Evolutionary conservation across 2,329 filamentous ascomycete species (phyloP), one percentile per base, ranked within the genome.

Genomic region (Pseudogymnoascus sp.): DNA sequence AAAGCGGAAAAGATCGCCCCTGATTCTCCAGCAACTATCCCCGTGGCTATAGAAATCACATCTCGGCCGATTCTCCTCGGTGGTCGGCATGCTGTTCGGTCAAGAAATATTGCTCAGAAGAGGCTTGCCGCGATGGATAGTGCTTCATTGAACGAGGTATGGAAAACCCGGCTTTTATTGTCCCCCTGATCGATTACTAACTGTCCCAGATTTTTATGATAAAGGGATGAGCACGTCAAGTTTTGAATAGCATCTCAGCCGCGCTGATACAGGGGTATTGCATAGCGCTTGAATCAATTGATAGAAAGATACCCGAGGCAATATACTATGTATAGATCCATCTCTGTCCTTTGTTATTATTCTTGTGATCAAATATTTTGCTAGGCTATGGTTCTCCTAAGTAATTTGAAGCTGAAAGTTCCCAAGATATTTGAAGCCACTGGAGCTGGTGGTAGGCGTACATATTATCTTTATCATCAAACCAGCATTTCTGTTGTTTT

Each of bases 81-180:
- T 73, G 76, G 82, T 58, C 83, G 91, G 66, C 90, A 92, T 72
- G 83, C 89, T 62, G 85, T 92, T 55, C 81, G 93, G 66, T 86
- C 90, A 67, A 83, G 91, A 64, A 91, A 92, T 74, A 96, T 97
- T 70, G 88, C 88, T 62, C 90, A 94, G 69, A 97, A 97, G 79
- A 87, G 86, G 69, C 84, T 88, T 78, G 92, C 92, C 2, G 83
- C 92, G 63, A 83, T 91, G 78, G 90, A 97, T 74, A 82, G 87
- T 58, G 86, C 88, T 71, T 90, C 92, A 12, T 76, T 97, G 71
- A 93, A 92, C 73, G 92, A 97, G 85, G 90, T 92, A 77, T 55
- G 49, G 16, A 74, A 78, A 8, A 38, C 3, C 33, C 19, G 11
- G 14, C 12, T 39, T 70, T 35, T 64, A 62, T 28, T 28, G 41